A percentile compares a stretch with the other conserved stretches of the same genome.
Conservation (phyloP, 1,284 basidiomycete species). For the Sutorius eximius region DNA sequence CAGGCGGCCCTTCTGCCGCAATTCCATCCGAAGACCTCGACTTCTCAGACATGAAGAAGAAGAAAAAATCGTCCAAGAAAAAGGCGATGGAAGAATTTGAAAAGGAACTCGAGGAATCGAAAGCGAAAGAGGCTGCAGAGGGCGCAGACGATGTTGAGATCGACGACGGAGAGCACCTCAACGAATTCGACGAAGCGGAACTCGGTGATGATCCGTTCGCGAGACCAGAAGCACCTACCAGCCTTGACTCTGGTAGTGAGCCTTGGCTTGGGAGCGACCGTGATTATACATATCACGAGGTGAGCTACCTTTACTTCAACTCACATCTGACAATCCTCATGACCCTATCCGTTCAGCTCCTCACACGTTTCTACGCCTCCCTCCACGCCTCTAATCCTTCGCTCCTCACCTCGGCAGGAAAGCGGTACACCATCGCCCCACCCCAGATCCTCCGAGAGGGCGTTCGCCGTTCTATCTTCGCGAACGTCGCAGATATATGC, state of each 20-base stretch:
- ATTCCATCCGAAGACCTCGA: constrained; percentile 66
- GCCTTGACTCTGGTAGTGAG: constrained; percentile 68
- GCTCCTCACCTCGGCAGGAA: constrained; percentile 81
- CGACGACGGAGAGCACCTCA: constrained; percentile 62
- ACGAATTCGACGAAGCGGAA: constrained; percentile 73
- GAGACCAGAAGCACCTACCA: constrained; percentile 52
- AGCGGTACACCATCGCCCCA: constrained; percentile 97
- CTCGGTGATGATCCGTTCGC: constrained; percentile 86
- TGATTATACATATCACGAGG: constrained; percentile 94
- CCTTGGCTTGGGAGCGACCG: constrained; percentile 91
- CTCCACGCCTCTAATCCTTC: constrained; percentile 95
- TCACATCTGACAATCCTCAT: background rate
- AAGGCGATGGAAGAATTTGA: constrained; percentile 86
- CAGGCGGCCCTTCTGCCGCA: constrained; percentile 36
- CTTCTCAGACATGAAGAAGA: constrained; percentile 85
- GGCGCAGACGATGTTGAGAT: constrained; percentile 58
- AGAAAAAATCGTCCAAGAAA: constrained; percentile 73
- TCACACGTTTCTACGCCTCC: constrained; percentile 89
- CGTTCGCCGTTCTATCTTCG: constrained; percentile 96
- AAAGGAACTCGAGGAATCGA: constrained; percentile 77
- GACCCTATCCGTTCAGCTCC: constrained; percentile 55
- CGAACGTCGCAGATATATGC: constrained; percentile 97
- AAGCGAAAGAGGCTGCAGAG: constrained; percentile 57
- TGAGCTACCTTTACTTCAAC: constrained; percentile 30
- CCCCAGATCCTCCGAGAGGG: constrained; percentile 92